Conservation (phyloP, 2,329 filamentous ascomycete species). For the Tolypocladium endophyticum region DNA sequence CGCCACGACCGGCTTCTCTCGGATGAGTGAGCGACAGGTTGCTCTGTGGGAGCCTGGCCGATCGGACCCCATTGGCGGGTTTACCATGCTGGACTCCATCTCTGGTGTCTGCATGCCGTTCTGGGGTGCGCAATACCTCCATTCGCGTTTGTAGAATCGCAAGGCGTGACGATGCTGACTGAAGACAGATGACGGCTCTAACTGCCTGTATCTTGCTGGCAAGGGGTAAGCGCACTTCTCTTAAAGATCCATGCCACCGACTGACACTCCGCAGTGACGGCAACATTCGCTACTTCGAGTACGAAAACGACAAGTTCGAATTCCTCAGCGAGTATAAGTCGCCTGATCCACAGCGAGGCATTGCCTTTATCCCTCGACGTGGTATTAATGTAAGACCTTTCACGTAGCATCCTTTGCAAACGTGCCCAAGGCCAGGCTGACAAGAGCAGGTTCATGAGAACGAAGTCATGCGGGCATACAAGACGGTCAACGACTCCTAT, state of each 20-base stretch:
- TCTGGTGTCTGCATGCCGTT: constrained; percentile 99
- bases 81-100: constrained; percentile 84
- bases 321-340: constrained; percentile 97
- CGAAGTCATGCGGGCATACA: constrained; percentile 90
- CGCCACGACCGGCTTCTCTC: constrained; percentile 93
- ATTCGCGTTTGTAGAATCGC: neutral
- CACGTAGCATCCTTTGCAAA: neutral
- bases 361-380: constrained; percentile 90
- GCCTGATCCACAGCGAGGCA: constrained; percentile 83
- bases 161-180: constrained; percentile 12
- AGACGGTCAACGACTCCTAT: constrained; percentile 89
- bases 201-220: constrained; percentile 90
- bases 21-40: constrained; percentile 95
- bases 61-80: constrained; percentile 79
- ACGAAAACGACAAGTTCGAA: constrained; percentile 97
- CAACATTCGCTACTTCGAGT: constrained; percentile 98
- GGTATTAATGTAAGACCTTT: constrained; percentile 64
- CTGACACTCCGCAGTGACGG: constrained; percentile 57
- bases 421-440: constrained; percentile 7
- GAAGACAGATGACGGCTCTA: constrained; percentile 67
- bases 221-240: constrained; percentile 68
- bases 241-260: neutral
- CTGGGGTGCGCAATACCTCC: constrained; percentile 55
- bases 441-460: constrained; percentile 70
- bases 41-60: constrained; percentile 90